Evolutionary conservation across 345 rosid species (phyloP).

Genomic region (Syzygium aromaticum): DNA sequence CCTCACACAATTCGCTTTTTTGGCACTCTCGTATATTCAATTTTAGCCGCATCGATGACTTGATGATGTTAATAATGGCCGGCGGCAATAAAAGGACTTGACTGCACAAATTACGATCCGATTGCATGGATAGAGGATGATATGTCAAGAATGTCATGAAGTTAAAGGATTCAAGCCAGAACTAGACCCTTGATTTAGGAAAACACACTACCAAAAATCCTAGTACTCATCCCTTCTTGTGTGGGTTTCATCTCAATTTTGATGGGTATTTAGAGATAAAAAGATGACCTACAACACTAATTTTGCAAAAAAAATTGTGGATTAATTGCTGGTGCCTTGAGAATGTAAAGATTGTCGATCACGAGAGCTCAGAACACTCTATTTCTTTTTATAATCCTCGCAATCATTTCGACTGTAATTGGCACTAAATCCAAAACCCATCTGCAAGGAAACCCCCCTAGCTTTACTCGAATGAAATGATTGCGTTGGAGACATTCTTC

Average conservation of each 20-base stretch:
- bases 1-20: too few relatives aligned
- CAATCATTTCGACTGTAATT: not conserved
- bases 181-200: not conserved
- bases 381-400: not conserved
- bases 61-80: too few relatives aligned
- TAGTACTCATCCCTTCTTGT: not conserved
- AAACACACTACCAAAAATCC: too few relatives aligned
- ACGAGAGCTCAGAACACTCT: not conserved
- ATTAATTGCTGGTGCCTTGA: not conserved
- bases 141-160: not conserved
- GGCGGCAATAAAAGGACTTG: too few relatives aligned
- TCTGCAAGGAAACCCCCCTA: not conserved
- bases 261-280: not conserved
- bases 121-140: not conserved
- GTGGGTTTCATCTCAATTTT: not conserved
- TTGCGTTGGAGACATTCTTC: slow-evolving; percentile 17
- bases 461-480: slow-evolving; percentile 2
- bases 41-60: too few relatives aligned
- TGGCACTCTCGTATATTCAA: too few relatives aligned
- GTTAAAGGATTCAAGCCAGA: not conserved
- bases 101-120: too few relatives aligned
- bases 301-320: not conserved
- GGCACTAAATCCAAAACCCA: not conserved
- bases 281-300: too few relatives aligned
- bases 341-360: not conserved